Evolutionary conservation across 768 basidiomycete genomes (phyloP).

Genomic region (Punctularia strigosozonata): DNA sequence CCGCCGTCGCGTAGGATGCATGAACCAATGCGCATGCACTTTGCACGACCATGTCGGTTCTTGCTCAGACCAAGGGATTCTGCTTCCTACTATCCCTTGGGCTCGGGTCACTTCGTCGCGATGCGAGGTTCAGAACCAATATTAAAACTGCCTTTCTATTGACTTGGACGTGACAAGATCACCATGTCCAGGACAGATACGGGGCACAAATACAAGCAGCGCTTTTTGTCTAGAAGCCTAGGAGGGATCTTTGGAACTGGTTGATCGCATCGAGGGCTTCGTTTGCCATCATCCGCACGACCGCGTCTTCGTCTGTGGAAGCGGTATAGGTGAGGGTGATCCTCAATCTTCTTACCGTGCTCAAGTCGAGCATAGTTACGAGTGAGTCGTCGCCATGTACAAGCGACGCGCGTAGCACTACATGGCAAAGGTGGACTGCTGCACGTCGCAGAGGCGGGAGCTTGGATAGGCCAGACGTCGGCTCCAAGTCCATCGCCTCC

Average conservation of each 20-base stretch:
- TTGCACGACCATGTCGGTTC: too few species aligned
- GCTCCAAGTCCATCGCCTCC: slow-evolving; percentile 39
- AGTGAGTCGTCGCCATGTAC: slow-evolving; percentile 37
- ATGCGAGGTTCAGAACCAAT: too few species aligned
- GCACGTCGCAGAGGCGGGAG: slow-evolving; percentile 77
- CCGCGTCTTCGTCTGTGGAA: slow-evolving; percentile 57
- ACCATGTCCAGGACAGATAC: slow-evolving; percentile 89
- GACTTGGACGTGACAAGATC: slow-evolving; percentile 64
- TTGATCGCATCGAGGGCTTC: slow-evolving; percentile 49
- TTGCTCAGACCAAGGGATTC: too few species aligned
- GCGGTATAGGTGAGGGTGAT: slow-evolving; percentile 60
- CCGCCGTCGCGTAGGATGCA: too few species aligned
- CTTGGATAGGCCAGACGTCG: slow-evolving; percentile 47
- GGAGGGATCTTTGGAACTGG: slow-evolving; percentile 33
- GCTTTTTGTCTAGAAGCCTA: slow-evolving; percentile 17
- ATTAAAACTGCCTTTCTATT: slow-evolving; percentile 72
- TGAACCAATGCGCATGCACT: too few species aligned
- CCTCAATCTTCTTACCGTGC: too few species aligned
- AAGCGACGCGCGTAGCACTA: slow-evolving; percentile 52
- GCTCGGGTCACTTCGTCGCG: too few species aligned
- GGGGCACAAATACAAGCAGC: slow-evolving; percentile 37
- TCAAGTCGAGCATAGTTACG: too few species aligned
- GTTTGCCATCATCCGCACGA: slow-evolving; percentile 66
- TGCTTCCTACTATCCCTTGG: too few species aligned
- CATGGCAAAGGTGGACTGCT: slow-evolving; percentile 70